Percentiles rank a stretch among this genome's conserved stretches.
phyloP scores from a whole-genome alignment of 495 filamentous ascomycete species.

The Penicillium atrosanguineum region DNA sequence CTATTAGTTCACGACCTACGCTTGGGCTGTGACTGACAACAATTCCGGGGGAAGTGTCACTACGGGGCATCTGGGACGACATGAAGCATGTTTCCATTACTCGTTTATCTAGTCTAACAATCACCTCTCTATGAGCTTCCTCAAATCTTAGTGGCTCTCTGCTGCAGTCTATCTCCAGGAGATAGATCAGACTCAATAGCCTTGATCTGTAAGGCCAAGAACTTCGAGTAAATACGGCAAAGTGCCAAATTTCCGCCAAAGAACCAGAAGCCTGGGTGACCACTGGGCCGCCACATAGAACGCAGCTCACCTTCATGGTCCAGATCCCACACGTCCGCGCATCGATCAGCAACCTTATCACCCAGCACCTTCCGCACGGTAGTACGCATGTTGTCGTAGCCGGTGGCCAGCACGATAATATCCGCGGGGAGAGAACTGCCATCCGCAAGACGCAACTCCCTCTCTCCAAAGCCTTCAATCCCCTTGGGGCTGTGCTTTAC shows the following conservation, averaged over 20 bases:
- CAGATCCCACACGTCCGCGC: slow-evolving; percentile 75
- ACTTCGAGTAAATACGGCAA: slow-evolving; percentile 66
- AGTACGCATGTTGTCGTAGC: slow-evolving; percentile 76
- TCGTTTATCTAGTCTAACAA: not conserved
- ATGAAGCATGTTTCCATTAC: not conserved
- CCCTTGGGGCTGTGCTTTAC: slow-evolving; percentile 67
- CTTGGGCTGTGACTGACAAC: not conserved
- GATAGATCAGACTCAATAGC: slow-evolving; percentile 54
- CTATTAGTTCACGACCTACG: not conserved
- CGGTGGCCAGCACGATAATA: slow-evolving; percentile 78
- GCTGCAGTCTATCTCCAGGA: slow-evolving; percentile 4
- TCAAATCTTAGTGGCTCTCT: slow-evolving; percentile 10
- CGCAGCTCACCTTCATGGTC: slow-evolving; percentile 73
- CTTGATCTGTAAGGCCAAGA: slow-evolving; percentile 75
- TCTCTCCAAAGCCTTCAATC: slow-evolving; percentile 50
- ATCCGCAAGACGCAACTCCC: slow-evolving; percentile 60
- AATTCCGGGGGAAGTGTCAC: not conserved
- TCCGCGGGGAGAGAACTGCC: slow-evolving; percentile 67
- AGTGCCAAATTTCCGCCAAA: slow-evolving; percentile 76
- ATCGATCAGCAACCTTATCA: slow-evolving; percentile 61
- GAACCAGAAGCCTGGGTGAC: slow-evolving; percentile 76
- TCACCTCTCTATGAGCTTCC: not conserved
- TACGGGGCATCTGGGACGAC: not conserved
- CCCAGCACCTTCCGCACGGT: slow-evolving; percentile 62
- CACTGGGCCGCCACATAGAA: slow-evolving; percentile 68